Percentiles rank a stretch among this genome's conserved stretches.
Evolutionary conservation across 148 eudicot genomes (phyloP).

Genomic region (Diospyros kaki): DNA sequence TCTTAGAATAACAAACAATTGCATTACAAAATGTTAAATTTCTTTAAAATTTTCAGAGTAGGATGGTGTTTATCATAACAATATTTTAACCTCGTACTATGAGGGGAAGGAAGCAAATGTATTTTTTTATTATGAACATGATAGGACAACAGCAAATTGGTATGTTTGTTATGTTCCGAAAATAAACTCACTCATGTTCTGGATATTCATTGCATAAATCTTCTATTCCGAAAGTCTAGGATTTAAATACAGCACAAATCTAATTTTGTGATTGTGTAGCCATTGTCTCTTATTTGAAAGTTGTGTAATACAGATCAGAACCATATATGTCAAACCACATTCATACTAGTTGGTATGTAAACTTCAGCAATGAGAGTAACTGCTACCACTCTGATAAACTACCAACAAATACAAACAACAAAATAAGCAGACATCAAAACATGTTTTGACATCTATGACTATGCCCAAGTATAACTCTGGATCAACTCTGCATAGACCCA

Average conservation of each 20-base stretch:
- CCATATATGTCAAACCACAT: neutral
- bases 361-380: neutral
- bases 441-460: neutral
- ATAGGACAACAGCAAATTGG: slow-evolving; percentile 2
- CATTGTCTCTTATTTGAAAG: no score
- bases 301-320: neutral
- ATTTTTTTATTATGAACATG: neutral
- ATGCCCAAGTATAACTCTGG: neutral
- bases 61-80: neutral
- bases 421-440: neutral
- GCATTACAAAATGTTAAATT: neutral
- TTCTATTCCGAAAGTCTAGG: neutral
- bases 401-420: neutral
- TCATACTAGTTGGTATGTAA: neutral
- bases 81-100: no score
- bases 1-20: slow-evolving; percentile 14
- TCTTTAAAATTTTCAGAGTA: neutral
- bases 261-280: neutral
- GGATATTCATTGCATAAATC: neutral
- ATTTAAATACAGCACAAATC: neutral
- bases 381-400: no score
- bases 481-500: neutral
- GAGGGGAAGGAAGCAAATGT: neutral
- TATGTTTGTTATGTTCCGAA: neutral
- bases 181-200: neutral